phyloP scores from a whole-genome alignment of 73 alveolate genomes.

The Blepharisma japonicum region DNA sequence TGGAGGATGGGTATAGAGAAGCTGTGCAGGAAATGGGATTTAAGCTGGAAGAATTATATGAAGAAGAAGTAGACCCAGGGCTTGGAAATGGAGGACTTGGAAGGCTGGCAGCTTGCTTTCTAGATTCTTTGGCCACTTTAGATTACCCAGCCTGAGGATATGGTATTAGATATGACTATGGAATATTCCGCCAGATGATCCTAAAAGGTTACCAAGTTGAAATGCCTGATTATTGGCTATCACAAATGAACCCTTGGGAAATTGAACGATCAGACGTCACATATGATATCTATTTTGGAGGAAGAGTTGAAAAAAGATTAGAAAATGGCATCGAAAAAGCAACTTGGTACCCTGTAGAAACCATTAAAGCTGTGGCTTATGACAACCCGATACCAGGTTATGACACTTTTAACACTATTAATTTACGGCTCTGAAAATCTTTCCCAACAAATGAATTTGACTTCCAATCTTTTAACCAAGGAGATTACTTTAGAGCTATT shows the following conservation, averaged over 20 bases:
- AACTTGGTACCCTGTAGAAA: constrained; percentile 96
- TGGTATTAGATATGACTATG: constrained; percentile 99
- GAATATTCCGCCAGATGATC: constrained; percentile 97
- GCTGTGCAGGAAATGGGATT: constrained; percentile 55
- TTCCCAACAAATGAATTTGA: constrained; percentile 87
- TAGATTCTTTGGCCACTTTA: constrained; percentile 98
- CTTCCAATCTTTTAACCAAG: constrained; percentile 80
- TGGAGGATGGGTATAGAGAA: constrained; percentile 86
- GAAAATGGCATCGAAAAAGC: constrained; percentile 75
- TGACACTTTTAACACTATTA: constrained; percentile 96
- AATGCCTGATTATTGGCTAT: constrained; percentile 98
- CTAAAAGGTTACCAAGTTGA: constrained; percentile 95
- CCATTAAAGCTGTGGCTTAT: constrained; percentile 98
- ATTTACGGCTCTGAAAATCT: constrained; percentile 94
- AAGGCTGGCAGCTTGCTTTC: constrained; percentile 99
- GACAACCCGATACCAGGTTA: constrained; percentile 99
- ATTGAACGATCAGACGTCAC: constrained; percentile 94
- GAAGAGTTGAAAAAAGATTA: constrained; percentile 69
- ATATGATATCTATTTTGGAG: constrained; percentile 92
- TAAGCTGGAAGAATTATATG: constrained; percentile 91
- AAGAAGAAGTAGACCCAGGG: constrained; percentile 98
- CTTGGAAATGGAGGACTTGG: constrained; percentile 99
- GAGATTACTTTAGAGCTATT: constrained; percentile 73
- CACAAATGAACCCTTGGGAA: constrained; percentile 98
- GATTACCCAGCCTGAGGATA: constrained; percentile 99